Evolutionary conservation across 148 eudicot species (phyloP).

Genomic region (Rhododendron molle): DNA sequence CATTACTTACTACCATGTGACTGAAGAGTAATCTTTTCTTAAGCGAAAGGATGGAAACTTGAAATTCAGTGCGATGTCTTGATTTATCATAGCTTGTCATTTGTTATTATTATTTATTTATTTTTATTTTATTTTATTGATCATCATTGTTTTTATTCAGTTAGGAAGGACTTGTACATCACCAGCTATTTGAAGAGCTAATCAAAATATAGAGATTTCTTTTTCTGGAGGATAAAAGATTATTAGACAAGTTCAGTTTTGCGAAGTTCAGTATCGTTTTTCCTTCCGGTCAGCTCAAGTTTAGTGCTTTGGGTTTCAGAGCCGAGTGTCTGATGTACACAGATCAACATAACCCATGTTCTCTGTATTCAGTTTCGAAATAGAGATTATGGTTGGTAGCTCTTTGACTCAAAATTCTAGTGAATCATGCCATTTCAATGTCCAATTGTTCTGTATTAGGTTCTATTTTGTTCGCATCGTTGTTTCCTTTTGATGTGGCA

Average conservation of each 20-base stretch:
- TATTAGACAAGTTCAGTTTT: not conserved
- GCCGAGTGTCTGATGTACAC: not conserved
- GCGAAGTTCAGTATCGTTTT: not conserved
- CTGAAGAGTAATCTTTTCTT: not conserved
- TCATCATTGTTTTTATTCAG: not conserved
- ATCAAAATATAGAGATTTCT: not conserved
- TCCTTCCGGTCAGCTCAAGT: not conserved
- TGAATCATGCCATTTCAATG: not conserved
- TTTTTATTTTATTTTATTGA: too few relatives aligned
- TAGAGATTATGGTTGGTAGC: not conserved
- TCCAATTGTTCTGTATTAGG: not conserved
- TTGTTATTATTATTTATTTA: too few relatives aligned
- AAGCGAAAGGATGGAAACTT: not conserved
- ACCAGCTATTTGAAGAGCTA: conserved; percentile 21
- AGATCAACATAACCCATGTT: not conserved
- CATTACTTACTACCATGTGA: not conserved
- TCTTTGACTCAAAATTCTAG: not conserved
- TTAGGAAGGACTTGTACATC: conserved; percentile 19
- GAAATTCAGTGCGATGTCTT: not conserved
- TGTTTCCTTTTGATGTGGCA: too few relatives aligned
- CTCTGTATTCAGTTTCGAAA: not conserved
- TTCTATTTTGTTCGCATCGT: not conserved
- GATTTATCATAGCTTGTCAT: not conserved
- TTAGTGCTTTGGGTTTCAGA: not conserved
- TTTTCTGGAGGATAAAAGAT: not conserved